Conservation (phyloP, 148 eudicot species). For the Diospyros lotus region DNA sequence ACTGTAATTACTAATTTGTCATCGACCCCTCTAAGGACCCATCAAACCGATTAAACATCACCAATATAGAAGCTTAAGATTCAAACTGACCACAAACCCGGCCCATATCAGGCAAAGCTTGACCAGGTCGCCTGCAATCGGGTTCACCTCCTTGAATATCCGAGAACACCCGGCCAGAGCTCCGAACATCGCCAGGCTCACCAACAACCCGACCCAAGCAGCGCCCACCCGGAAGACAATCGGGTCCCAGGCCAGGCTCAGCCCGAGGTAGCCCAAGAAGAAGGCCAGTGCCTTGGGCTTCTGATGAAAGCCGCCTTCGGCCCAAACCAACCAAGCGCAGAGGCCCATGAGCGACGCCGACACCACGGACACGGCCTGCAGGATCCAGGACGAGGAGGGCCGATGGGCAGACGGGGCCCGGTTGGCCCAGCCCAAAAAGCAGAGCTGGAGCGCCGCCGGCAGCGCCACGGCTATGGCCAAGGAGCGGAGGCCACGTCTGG, state of each 20-base stretch:
- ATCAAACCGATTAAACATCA: slow-evolving; percentile 10
- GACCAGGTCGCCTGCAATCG: slow-evolving; percentile 61
- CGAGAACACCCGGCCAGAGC: slow-evolving; percentile 40
- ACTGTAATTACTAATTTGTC: no score
- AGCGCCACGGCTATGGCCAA: slow-evolving; percentile 47
- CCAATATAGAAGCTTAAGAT: slow-evolving; percentile 50
- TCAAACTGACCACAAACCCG: slow-evolving; percentile 45
- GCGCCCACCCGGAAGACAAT: slow-evolving; percentile 49
- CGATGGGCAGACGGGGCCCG: slow-evolving; percentile 26
- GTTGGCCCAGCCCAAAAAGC: slow-evolving; percentile 32
- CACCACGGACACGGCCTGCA: slow-evolving; percentile 51
- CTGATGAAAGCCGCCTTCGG: slow-evolving; percentile 76
- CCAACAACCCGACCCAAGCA: slow-evolving; percentile 45
- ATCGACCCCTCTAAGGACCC: no score
- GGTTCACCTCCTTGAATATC: slow-evolving; percentile 48
- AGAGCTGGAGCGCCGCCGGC: slow-evolving; percentile 45
- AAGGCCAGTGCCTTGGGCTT: slow-evolving; percentile 33
- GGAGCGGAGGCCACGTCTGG: slow-evolving; percentile 63
- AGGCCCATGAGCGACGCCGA: slow-evolving; percentile 57
- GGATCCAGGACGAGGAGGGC: slow-evolving; percentile 64
- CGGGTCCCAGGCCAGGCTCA: slow-evolving; percentile 69
- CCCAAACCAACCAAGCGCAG: slow-evolving; percentile 88
- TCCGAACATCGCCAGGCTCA: slow-evolving; percentile 45
- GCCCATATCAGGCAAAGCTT: slow-evolving; percentile 74
- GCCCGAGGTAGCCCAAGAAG: slow-evolving; percentile 49